Evolutionary conservation across 1,284 basidiomycete genomes (phyloP).

Genomic region (Apiotrichum mycotoxinovorans): DNA sequence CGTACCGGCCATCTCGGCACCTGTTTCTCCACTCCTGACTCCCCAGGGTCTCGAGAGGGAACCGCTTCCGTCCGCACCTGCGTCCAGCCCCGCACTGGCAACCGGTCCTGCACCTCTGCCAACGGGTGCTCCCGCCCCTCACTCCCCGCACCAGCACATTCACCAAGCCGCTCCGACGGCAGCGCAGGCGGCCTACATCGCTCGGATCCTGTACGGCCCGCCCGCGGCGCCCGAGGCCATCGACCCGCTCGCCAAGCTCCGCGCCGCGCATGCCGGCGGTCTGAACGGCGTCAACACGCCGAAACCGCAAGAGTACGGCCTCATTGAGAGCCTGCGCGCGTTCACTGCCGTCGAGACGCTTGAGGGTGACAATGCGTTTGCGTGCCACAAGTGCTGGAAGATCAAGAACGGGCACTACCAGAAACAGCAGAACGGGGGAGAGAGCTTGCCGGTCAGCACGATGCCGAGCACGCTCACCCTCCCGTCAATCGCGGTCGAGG

Average conservation of each 20-base stretch:
- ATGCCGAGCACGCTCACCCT: slow-evolving; percentile 9
- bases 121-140: background rate
- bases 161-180: slow-evolving; percentile 40
- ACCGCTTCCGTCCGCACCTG: background rate
- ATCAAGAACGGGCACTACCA: slow-evolving; percentile 42
- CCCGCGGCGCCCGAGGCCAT: slow-evolving; percentile 14
- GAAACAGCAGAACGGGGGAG: background rate
- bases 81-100: background rate
- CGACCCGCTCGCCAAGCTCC: slow-evolving; percentile 43
- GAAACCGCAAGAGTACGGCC: slow-evolving; percentile 32
- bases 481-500: slow-evolving; percentile 10
- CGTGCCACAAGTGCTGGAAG: slow-evolving; percentile 90
- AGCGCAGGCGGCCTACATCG: slow-evolving; percentile 50
- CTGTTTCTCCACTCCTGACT: background rate
- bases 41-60: background rate
- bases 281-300: slow-evolving; percentile 3
- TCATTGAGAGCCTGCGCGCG: slow-evolving; percentile 64
- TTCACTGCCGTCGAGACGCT: slow-evolving; percentile 88
- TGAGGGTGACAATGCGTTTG: slow-evolving; percentile 89
- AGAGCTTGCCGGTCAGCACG: background rate
- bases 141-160: background rate
- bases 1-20: slow-evolving; percentile 24
- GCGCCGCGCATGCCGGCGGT: slow-evolving; percentile 34
- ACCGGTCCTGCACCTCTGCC: no score
- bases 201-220: slow-evolving; percentile 44